phyloP scores from a whole-genome alignment of 129 eudicot genomes.

The Arctium minus region DNA sequence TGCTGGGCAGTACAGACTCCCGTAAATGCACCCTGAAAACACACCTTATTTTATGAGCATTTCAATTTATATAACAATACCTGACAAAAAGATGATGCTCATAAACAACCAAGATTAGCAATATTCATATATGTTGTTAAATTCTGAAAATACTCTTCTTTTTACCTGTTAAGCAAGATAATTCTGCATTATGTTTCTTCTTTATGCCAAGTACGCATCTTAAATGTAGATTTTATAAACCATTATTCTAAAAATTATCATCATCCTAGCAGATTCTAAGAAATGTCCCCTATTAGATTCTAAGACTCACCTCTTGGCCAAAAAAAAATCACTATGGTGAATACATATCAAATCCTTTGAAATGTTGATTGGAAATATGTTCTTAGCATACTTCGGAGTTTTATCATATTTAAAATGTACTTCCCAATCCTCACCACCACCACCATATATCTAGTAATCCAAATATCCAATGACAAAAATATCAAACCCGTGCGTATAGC shows the following conservation, averaged over 20 bases:
- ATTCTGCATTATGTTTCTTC: background rate
- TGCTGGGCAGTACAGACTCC: slow-evolving; percentile 95
- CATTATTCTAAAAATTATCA: background rate
- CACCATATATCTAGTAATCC: background rate
- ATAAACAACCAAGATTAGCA: background rate
- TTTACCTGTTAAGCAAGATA: background rate
- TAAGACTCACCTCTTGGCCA: background rate
- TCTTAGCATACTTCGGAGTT: background rate
- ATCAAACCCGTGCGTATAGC: background rate
- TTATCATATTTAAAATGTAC: background rate
- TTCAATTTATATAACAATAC: background rate
- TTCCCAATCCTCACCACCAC: background rate
- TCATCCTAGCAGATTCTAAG: background rate
- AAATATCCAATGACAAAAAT: background rate
- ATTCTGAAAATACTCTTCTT: background rate
- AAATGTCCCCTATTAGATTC: background rate
- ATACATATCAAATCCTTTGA: background rate
- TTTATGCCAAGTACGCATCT: background rate
- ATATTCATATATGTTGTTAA: background rate
- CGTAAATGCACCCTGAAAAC: slow-evolving; percentile 80
- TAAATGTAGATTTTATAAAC: background rate
- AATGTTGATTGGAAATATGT: background rate
- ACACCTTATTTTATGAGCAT: background rate
- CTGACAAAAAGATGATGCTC: background rate
- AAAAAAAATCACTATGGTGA: background rate